These are phyloP conservation scores for Naganishia antarctica DNA, from an alignment of 768 basidiomycete species.

Conservation along the genomic window DNA sequence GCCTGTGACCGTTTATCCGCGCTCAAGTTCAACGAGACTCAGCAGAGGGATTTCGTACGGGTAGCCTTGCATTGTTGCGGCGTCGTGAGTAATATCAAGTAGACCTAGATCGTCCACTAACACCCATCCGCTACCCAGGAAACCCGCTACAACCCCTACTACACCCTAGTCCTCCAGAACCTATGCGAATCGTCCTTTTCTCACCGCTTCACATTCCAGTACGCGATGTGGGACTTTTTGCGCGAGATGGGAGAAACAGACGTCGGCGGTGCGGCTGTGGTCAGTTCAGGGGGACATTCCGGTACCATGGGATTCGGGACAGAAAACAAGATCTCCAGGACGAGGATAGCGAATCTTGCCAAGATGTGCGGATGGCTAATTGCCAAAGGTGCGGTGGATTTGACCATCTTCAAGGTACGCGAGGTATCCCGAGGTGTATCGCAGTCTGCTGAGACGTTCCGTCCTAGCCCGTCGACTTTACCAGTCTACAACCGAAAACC, in stretches of 20 bases:
- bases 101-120: not conserved
- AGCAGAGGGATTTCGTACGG: constrained; percentile 90
- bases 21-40: constrained; percentile 75
- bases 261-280: constrained; percentile 64
- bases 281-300: constrained; percentile 51
- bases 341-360: constrained; percentile 66
- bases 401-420: constrained; percentile 76
- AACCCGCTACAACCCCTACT: constrained; percentile 89
- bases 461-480: constrained; percentile 82
- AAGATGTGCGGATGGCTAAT: constrained; percentile 89
- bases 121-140: constrained; percentile 56
- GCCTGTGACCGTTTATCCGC: constrained; percentile 85
- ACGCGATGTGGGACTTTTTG: constrained; percentile 92
- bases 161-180: constrained; percentile 78
- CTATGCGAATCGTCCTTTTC: constrained; percentile 73
- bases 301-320: constrained; percentile 32
- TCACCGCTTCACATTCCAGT: constrained; percentile 88
- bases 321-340: constrained; percentile 50
- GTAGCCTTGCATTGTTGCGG: constrained; percentile 82
- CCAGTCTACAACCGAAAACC: constrained; percentile 61
- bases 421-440: not conserved
- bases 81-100: constrained; percentile 32
- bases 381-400: constrained; percentile 69
- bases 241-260: constrained; percentile 78
- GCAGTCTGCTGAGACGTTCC: not conserved